phyloP scores from a whole-genome alignment of 2,329 filamentous ascomycete genomes.

The Westerdykella aurantiaca region DNA sequence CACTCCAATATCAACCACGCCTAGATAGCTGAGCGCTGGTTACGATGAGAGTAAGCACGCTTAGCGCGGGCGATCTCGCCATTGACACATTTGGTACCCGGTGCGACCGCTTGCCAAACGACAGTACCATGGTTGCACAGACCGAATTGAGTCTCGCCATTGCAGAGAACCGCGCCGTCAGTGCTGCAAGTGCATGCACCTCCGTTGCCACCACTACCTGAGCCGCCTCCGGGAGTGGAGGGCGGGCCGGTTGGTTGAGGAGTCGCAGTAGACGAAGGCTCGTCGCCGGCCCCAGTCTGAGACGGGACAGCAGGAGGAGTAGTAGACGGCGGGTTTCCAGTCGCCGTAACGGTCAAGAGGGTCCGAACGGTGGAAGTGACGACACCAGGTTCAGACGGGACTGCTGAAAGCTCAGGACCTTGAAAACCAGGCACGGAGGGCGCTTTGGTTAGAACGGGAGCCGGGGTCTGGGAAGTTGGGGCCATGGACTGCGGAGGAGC shows the following conservation, averaged over 20 bases:
- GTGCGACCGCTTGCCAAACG: conserved; percentile 37
- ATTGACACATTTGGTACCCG: conserved; percentile 39
- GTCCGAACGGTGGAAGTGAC: conserved; percentile 16
- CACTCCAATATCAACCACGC: neutral
- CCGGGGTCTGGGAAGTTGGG: conserved; percentile 2
- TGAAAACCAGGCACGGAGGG: neutral
- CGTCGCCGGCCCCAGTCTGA: too few species aligned
- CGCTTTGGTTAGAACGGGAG: neutral
- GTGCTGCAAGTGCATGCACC: conserved; percentile 18
- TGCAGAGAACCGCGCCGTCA: conserved; percentile 36
- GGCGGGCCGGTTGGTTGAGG: conserved; percentile 1
- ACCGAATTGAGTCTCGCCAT: conserved; percentile 35
- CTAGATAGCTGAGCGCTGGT: conserved; percentile 10
- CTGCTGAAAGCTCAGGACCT: neutral
- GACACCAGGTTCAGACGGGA: conserved; percentile 1
- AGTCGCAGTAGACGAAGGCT: too few species aligned
- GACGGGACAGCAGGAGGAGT: neutral
- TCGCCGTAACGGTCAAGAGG: conserved; percentile 22
- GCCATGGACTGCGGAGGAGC: conserved; percentile 3
- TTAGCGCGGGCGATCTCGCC: conserved; percentile 30
- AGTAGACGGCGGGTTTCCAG: conserved; percentile 2
- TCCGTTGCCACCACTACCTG: conserved; percentile 2
- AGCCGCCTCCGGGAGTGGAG: conserved; percentile 4
- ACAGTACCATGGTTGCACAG: conserved; percentile 39
- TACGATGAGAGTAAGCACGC: conserved; percentile 20